Percentiles rank a stretch among this genome's conserved stretches.
These are phyloP conservation scores for Centaurea solstitialis DNA, from an alignment of 129 eudicot species.

Conservation along the genomic window DNA sequence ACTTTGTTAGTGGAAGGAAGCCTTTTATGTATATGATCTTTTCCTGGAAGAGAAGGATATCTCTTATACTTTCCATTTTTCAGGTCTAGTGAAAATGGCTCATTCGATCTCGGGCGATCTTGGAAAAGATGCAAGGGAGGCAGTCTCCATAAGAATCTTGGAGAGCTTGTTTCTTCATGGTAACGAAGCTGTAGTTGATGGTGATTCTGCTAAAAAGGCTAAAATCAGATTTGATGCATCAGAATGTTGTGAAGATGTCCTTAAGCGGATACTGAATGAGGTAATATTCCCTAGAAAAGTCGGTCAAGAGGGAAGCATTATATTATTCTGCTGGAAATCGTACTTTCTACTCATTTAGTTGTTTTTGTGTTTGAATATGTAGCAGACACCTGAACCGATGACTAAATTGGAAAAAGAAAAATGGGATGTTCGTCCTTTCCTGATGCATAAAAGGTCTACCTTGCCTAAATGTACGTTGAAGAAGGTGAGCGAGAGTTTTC, in stretches of 20 bases:
- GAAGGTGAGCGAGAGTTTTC: conserved; percentile 44
- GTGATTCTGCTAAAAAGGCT: conserved; percentile 17
- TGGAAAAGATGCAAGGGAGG: conserved; percentile 60
- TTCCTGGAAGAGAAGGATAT: background rate
- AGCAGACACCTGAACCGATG: conserved; percentile 41
- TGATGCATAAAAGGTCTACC: conserved; percentile 50
- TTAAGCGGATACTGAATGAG: conserved; percentile 47
- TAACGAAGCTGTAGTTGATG: conserved; percentile 15
- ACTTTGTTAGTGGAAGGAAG: conserved; percentile 5
- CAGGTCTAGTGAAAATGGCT: conserved; percentile 58
- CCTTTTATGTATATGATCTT: background rate
- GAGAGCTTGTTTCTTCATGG: conserved; percentile 43
- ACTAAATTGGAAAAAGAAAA: conserved; percentile 42
- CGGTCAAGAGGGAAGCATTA: background rate
- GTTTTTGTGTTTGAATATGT: conserved; percentile 17
- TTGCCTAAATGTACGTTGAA: conserved; percentile 50
- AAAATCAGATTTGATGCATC: conserved; percentile 46
- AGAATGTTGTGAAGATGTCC: conserved; percentile 61
- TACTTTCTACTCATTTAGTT: background rate
- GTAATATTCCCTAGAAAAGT: conserved; percentile 21
- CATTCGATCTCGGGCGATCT: conserved; percentile 48
- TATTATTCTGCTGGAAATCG: background rate
- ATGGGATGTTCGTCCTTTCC: conserved; percentile 49
- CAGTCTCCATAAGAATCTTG: conserved; percentile 55
- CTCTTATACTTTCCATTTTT: background rate